Conservation (phyloP, 352 stramenopile species). For the Globisporangium paroecandrum region DNA sequence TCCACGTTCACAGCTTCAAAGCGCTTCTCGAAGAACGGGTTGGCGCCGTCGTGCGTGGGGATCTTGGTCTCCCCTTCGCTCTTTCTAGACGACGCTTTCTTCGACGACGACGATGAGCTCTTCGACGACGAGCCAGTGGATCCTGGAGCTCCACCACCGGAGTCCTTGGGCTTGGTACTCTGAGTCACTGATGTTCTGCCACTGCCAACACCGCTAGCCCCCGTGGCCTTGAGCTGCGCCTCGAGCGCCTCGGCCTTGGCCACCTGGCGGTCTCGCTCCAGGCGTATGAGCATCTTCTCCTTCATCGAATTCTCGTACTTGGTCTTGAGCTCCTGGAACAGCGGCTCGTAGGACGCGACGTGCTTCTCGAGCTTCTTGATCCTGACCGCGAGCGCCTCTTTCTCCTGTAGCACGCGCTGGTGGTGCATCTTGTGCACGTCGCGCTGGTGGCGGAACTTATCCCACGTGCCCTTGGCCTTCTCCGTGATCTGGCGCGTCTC, state of each 20-base stretch:
- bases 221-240: slow-evolving; percentile 65
- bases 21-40: slow-evolving; percentile 70
- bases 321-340: slow-evolving; percentile 89
- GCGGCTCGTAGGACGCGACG: slow-evolving; percentile 89
- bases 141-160: background rate
- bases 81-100: slow-evolving; percentile 17
- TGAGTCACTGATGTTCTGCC: background rate
- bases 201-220: slow-evolving; percentile 11
- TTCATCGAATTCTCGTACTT: slow-evolving; percentile 96
- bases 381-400: slow-evolving; percentile 89
- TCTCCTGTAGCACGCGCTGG: slow-evolving; percentile 94
- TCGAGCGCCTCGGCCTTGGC: slow-evolving; percentile 89
- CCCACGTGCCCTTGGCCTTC: slow-evolving; percentile 91
- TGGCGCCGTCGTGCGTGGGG: slow-evolving; percentile 51
- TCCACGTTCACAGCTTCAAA: slow-evolving; percentile 68
- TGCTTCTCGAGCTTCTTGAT: slow-evolving; percentile 91
- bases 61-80: slow-evolving; percentile 58
- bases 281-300: slow-evolving; percentile 96
- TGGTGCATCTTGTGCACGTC: slow-evolving; percentile 96
- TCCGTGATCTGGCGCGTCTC: slow-evolving; percentile 88
- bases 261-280: slow-evolving; percentile 90
- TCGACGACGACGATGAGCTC: slow-evolving; percentile 18
- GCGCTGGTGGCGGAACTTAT: slow-evolving; percentile 94
- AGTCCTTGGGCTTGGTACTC: slow-evolving; percentile 11
- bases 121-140: slow-evolving; percentile 19